These are phyloP conservation scores for Gentiana macrophylla DNA, from an alignment of 257 asterid genomes.

Conservation along the genomic window DNA sequence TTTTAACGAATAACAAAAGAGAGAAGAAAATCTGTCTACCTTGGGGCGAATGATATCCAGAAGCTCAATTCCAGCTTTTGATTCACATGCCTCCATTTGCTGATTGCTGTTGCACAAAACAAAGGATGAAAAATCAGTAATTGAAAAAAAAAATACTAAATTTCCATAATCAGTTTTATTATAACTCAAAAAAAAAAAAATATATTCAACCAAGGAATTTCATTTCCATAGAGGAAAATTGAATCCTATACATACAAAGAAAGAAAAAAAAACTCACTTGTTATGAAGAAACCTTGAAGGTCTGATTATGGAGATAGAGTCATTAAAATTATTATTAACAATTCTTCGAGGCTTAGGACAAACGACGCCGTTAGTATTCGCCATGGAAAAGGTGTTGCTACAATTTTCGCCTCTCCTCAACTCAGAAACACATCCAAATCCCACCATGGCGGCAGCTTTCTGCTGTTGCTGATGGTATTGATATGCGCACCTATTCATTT, in stretches of 20 bases:
- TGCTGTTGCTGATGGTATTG: constrained; percentile 20
- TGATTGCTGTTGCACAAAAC: constrained; percentile 16
- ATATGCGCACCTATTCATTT: constrained; percentile 31
- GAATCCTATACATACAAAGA: not conserved
- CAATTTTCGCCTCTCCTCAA: constrained; percentile 8
- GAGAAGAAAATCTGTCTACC: constrained; percentile 20
- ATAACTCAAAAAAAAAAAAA: not conserved
- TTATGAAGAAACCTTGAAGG: constrained; percentile 7
- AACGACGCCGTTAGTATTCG: constrained; percentile 5
- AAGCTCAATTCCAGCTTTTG: constrained; percentile 41
- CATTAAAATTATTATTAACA: not conserved
- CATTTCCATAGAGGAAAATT: not conserved
- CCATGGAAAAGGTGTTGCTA: not conserved
- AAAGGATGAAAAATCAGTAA: not conserved
- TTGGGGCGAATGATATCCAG: constrained; percentile 41
- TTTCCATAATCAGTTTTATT: no score
- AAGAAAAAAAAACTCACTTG: constrained; percentile 1
- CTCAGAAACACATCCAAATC: constrained; percentile 11
- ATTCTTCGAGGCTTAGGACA: constrained; percentile 11
- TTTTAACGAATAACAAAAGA: not conserved
- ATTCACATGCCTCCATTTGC: constrained; percentile 31
- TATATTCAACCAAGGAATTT: not conserved
- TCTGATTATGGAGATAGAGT: not conserved
- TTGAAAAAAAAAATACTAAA: not conserved
- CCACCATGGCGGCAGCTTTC: constrained; percentile 17